These are phyloP conservation scores for Nemania diffusa DNA, from an alignment of 2,329 filamentous ascomycete genomes.

Conservation along the genomic window DNA sequence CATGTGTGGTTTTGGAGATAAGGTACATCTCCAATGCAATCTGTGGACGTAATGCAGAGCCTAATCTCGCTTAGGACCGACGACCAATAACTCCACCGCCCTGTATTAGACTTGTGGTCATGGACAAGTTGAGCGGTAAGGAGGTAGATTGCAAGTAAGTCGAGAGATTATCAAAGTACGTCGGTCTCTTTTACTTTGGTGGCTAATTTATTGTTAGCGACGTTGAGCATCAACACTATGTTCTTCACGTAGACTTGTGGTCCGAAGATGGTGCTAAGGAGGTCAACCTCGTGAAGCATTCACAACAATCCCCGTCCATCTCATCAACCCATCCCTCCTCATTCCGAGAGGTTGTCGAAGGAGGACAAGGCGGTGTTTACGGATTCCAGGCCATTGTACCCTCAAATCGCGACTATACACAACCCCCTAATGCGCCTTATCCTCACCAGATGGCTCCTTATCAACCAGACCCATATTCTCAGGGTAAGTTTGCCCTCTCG, in stretches of 20 bases:
- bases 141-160: slow-evolving; percentile 86
- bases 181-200: slow-evolving; percentile 4
- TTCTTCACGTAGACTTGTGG: slow-evolving; percentile 71
- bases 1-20: slow-evolving; percentile 99
- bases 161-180: slow-evolving; percentile 4
- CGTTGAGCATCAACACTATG: slow-evolving; percentile 48
- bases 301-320: slow-evolving; percentile 77
- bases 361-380: slow-evolving; percentile 42
- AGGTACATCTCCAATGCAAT: slow-evolving; percentile 65
- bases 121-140: slow-evolving; percentile 77
- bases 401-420: slow-evolving; percentile 45
- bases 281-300: slow-evolving; percentile 73
- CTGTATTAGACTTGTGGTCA: slow-evolving; percentile 85
- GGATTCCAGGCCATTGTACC: slow-evolving; percentile 48
- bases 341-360: slow-evolving; percentile 59
- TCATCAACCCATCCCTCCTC: slow-evolving; percentile 82
- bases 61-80: slow-evolving; percentile 72
- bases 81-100: slow-evolving; percentile 95
- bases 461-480: slow-evolving; percentile 45
- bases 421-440: slow-evolving; percentile 42
- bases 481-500: slow-evolving; percentile 38
- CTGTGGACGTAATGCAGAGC: slow-evolving; percentile 23
- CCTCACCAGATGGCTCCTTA: slow-evolving; percentile 45
- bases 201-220: slow-evolving; percentile 38
- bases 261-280: slow-evolving; percentile 72